These are phyloP conservation scores for Neurospora hispaniola DNA, from an alignment of 495 filamentous ascomycete species.

Conservation along the genomic window DNA sequence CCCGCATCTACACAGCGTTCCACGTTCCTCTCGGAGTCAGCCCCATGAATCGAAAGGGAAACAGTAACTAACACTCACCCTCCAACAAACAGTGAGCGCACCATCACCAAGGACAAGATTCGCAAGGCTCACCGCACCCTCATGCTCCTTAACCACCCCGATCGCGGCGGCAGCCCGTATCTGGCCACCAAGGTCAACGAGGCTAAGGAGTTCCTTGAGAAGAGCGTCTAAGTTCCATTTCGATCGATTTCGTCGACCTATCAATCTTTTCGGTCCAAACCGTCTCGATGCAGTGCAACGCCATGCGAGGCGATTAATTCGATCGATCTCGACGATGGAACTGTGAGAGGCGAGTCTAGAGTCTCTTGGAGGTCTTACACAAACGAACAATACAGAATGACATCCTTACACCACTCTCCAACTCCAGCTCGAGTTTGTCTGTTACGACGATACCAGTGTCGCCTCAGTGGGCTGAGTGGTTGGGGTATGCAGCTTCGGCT, in stretches of 20 bases:
- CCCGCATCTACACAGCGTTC: background rate
- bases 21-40: no score
- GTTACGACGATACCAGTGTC: background rate
- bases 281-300: background rate
- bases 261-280: background rate
- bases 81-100: constrained; percentile 54
- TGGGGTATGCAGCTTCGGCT: no score
- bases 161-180: constrained; percentile 94
- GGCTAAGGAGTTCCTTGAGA: constrained; percentile 93
- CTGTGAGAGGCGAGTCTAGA: no score
- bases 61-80: constrained; percentile 1
- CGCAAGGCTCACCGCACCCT: constrained; percentile 93
- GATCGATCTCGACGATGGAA: background rate
- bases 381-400: background rate
- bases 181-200: constrained; percentile 96
- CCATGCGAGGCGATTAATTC: background rate
- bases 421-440: background rate
- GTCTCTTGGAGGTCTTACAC: background rate
- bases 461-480: background rate
- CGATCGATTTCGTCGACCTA: background rate
- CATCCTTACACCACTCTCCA: background rate
- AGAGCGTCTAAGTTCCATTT: constrained; percentile 26
- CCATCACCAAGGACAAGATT: constrained; percentile 78
- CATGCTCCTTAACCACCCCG: constrained; percentile 97
- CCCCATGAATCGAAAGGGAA: background rate